These are phyloP conservation scores for Saccharomycopsis sp. DNA, from an alignment of 805 yeast genomes.

Conservation along the genomic window DNA sequence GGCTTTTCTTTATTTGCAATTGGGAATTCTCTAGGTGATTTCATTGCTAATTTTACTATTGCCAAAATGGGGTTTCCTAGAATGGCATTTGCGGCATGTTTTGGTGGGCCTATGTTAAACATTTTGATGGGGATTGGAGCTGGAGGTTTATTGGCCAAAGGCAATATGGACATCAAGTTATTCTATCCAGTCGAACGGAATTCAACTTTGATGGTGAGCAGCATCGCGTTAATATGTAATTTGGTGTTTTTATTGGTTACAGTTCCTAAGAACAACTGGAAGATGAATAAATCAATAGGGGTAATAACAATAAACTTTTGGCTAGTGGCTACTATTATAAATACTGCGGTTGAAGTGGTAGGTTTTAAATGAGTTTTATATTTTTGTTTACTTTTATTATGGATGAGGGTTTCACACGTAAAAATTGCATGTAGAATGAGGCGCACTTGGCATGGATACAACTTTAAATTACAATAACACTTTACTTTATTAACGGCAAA, in stretches of 20 bases:
- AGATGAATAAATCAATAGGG: constrained; percentile 25
- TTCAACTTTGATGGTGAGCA: constrained; percentile 24
- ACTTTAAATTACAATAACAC: neutral
- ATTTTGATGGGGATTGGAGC: constrained; percentile 74
- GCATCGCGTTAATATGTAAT: constrained; percentile 23
- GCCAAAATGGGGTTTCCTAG: constrained; percentile 76
- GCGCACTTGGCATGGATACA: neutral
- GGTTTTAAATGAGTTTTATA: neutral
- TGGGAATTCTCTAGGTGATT: constrained; percentile 89
- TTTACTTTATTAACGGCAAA: neutral
- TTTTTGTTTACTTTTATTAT: neutral
- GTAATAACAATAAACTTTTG: constrained; percentile 25
- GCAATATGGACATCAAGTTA: constrained; percentile 5
- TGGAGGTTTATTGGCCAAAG: constrained; percentile 49
- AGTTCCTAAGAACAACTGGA: constrained; percentile 25
- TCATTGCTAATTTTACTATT: constrained; percentile 74
- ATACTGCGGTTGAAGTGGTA: constrained; percentile 23
- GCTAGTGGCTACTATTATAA: constrained; percentile 23
- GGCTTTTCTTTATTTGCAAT: constrained; percentile 87
- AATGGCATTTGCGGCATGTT: constrained; percentile 93
- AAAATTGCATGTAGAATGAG: neutral
- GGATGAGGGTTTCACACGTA: neutral
- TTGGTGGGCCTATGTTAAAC: constrained; percentile 85
- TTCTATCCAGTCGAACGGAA: constrained; percentile 21
- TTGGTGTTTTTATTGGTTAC: constrained; percentile 23